Percentiles rank a stretch among this genome's conserved stretches.
Conservation (phyloP, 2,329 filamentous ascomycete genomes). For the Fusarium tricinctum region DNA sequence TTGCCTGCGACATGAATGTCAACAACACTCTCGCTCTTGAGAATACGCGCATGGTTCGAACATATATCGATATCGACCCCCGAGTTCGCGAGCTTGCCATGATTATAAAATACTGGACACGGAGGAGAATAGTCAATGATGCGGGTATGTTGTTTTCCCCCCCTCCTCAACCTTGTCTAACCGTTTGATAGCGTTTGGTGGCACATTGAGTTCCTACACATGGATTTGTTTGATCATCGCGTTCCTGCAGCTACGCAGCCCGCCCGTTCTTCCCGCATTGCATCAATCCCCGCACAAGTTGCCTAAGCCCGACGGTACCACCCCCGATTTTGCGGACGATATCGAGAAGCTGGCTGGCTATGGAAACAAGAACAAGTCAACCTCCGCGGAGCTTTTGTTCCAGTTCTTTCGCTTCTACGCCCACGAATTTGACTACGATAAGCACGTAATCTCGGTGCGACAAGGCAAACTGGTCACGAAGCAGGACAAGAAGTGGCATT, state of each 20-base stretch:
- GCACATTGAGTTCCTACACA: slow-evolving; percentile 96
- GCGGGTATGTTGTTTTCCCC: slow-evolving; percentile 76
- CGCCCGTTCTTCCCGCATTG: slow-evolving; percentile 86
- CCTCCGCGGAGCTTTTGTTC: slow-evolving; percentile 88
- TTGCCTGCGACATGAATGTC: slow-evolving; percentile 98
- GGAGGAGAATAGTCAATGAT: slow-evolving; percentile 92
- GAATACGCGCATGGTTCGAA: slow-evolving; percentile 98
- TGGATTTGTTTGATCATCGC: slow-evolving; percentile 99
- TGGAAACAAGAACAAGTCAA: slow-evolving; percentile 84
- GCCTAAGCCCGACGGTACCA: slow-evolving; percentile 72
- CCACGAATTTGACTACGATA: slow-evolving; percentile 92
- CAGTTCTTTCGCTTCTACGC: slow-evolving; percentile 96
- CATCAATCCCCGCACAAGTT: slow-evolving; percentile 73
- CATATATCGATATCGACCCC: slow-evolving; percentile 93
- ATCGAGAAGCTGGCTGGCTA: slow-evolving; percentile 79
- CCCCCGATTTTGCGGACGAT: slow-evolving; percentile 89
- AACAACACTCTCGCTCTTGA: slow-evolving; percentile 96
- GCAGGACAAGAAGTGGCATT: slow-evolving; percentile 89
- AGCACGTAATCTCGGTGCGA: slow-evolving; percentile 85
- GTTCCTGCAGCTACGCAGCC: slow-evolving; percentile 89
- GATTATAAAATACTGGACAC: slow-evolving; percentile 98
- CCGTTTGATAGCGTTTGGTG: slow-evolving; percentile 78
- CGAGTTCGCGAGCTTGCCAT: slow-evolving; percentile 93
- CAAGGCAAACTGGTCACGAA: slow-evolving; percentile 84
- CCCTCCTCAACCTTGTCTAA: slow-evolving; percentile 35